Conservation (phyloP, 441 rosid genomes). For the Breynia disticha region DNA sequence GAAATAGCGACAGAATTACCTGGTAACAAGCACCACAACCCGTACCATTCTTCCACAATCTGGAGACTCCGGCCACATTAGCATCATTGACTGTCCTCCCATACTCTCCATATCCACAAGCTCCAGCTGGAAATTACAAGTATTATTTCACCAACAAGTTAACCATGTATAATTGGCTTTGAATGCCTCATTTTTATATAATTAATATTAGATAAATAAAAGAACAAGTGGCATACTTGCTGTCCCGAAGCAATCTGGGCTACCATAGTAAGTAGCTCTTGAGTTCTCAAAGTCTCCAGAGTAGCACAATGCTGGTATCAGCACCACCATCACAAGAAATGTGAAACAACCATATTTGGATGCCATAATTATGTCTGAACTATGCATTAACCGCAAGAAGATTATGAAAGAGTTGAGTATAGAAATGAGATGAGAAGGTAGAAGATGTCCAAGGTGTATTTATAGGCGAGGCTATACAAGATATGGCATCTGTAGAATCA, state of each 20-base stretch:
- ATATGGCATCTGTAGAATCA: not conserved
- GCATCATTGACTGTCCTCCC: slow-evolving; percentile 71
- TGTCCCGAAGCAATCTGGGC: slow-evolving; percentile 75
- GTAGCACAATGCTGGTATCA: slow-evolving; percentile 34
- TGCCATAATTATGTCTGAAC: not conserved
- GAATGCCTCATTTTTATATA: too few species aligned
- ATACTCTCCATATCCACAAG: slow-evolving; percentile 74
- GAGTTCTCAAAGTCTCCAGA: slow-evolving; percentile 42
- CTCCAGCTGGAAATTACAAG: slow-evolving; percentile 41
- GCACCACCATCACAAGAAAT: slow-evolving; percentile 28
- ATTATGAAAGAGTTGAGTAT: too few species aligned
- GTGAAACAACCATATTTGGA: not conserved
- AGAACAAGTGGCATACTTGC: slow-evolving; percentile 41
- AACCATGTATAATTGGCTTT: too few species aligned
- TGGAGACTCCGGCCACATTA: slow-evolving; percentile 73
- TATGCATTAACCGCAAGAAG: too few species aligned
- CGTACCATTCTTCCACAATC: slow-evolving; percentile 54
- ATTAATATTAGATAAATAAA: too few species aligned
- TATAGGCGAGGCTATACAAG: slow-evolving; percentile 25
- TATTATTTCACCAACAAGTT: not conserved
- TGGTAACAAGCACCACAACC: slow-evolving; percentile 89
- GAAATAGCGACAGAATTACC: too few species aligned
- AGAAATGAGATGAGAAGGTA: not conserved
- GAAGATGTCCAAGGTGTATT: slow-evolving; percentile 18
- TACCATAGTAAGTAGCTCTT: slow-evolving; percentile 79